These are phyloP conservation scores for Diaporthe vaccinii DNA, from an alignment of 2,329 filamentous ascomycete genomes.

Conservation along the genomic window DNA sequence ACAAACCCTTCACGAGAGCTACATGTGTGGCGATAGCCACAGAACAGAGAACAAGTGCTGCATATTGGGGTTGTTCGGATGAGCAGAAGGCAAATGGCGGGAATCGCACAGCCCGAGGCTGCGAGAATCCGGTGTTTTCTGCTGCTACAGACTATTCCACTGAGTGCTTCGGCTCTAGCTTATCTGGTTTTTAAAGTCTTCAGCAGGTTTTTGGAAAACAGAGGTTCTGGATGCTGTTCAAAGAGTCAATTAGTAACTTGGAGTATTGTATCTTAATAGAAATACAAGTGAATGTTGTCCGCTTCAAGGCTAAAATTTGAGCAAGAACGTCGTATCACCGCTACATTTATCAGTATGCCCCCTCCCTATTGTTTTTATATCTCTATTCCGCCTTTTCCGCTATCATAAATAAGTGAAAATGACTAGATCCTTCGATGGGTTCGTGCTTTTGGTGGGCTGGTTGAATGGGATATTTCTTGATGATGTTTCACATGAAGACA, in stretches of 20 bases:
- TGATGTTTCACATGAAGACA: background rate
- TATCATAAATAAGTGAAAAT: no score
- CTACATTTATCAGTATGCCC: no score
- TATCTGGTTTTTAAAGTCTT: background rate
- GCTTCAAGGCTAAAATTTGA: no score
- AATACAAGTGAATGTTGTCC: background rate
- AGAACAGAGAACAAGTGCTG: background rate
- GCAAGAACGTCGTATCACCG: no score
- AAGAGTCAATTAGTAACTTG: background rate
- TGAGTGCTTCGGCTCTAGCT: no score
- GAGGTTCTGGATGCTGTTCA: background rate
- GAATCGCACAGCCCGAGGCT: background rate
- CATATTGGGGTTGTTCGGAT: background rate
- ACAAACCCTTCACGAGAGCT: background rate
- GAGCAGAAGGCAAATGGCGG: background rate
- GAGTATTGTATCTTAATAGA: no score
- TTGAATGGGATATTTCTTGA: background rate
- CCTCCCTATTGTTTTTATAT: no score
- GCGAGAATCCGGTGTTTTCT: background rate
- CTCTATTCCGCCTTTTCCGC: background rate
- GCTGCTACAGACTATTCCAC: background rate
- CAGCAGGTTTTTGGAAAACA: background rate
- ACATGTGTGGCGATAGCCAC: background rate
- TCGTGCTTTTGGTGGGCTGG: background rate
- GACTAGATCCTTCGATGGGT: background rate